Base-by-base conservation (phyloP, 2,329 filamentous ascomycete genomes). In the Botrytis galanthina region DNA sequence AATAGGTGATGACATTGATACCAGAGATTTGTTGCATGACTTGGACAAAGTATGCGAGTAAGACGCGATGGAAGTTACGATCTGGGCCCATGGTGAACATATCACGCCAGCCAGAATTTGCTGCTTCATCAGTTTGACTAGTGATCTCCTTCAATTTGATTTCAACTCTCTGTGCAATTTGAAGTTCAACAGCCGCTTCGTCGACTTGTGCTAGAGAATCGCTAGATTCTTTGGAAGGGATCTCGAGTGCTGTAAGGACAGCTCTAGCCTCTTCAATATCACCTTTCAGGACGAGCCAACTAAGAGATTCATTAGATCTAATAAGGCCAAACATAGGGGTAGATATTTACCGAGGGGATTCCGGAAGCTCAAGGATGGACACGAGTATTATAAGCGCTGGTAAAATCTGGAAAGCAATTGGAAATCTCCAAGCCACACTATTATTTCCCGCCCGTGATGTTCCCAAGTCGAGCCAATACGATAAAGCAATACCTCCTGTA, bases 11-110 rank as follows among this genome's bases (percentile, higher is more conserved):
- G 0, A 84, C 77, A 71, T 85, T 85, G 64, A 84, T 84, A 8
- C 80, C 83, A 3, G 79, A 80, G 12, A 84, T 82, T 75, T 89
- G 87, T 76, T 89, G 86, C 80, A 87, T 84, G 29, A 87, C 82
- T 77, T 73, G 91, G 51, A 93, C 86, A n/a, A 90, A 90, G 62
- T 88, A 91, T 78, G 91, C 91, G 69, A 93, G 86, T 74, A 93
- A 89, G 42, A 90, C 91, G 77, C 90, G 89, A 79, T 91, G 91
- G 73, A 93, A 81, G 86, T 90, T 68, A 8, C 71, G 71, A 22
- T 72, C 62, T 4, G 51, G 71, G n/a, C 71, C 71, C 71, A 72
- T 72, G 22, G 71, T 72, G 29, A 72, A 72, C 16, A 72, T 32
- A 61, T 72, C 71, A 16, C 62, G 32, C 26, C 48, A 72, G 16